phyloP scores from a whole-genome alignment of 805 yeast species.

The Hanseniaspora opuntiae region DNA sequence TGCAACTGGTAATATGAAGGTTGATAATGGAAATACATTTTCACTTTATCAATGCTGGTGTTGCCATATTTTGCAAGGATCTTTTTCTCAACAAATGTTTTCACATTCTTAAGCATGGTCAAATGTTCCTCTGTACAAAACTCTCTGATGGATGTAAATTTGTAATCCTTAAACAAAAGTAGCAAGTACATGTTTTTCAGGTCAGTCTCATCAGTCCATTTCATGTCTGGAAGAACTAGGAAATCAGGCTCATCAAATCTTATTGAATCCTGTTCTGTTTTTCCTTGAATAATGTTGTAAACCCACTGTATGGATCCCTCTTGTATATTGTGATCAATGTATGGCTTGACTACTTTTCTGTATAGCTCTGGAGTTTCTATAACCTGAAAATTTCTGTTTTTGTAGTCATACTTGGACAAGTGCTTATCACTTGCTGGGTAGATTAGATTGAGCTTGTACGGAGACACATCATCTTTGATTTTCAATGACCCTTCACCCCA shows the following conservation, averaged over 20 bases:
- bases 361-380: constrained; percentile 75
- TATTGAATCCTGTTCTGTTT: constrained; percentile 75
- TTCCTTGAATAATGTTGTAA: constrained; percentile 61
- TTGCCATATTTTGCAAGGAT: constrained; percentile 36
- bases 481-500: constrained; percentile 55
- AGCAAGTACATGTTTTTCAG: constrained; percentile 58
- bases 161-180: constrained; percentile 37
- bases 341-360: constrained; percentile 49
- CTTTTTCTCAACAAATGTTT: constrained; percentile 32
- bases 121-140: constrained; percentile 40
- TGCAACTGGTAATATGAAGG: constrained; percentile 96
- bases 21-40: constrained; percentile 81
- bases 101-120: constrained; percentile 40
- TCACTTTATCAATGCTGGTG: constrained; percentile 42
- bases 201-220: constrained; percentile 75
- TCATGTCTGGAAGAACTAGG: constrained; percentile 83
- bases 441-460: constrained; percentile 60
- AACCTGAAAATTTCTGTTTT: constrained; percentile 47
- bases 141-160: constrained; percentile 50
- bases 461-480: neutral
- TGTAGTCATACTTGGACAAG: constrained; percentile 51
- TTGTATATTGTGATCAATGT: constrained; percentile 50
- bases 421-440: constrained; percentile 86
- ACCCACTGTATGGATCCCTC: constrained; percentile 85
- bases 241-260: constrained; percentile 48